Base-by-base conservation (phyloP, 495 filamentous ascomycete genomes). In the Aspergillus campestris region DNA sequence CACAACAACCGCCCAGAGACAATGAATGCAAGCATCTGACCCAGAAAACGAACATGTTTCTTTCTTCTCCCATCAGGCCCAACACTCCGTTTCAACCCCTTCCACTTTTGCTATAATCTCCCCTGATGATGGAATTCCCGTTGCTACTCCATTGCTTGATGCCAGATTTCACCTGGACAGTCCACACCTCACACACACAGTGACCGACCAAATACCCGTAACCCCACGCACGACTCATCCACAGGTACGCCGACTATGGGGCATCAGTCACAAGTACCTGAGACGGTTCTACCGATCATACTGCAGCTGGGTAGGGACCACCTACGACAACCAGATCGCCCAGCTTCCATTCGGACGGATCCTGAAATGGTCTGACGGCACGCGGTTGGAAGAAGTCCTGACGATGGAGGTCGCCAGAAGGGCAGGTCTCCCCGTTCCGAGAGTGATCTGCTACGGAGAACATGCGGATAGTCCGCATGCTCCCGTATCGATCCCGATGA, bases 351-450 rank as follows among this genome's bases (percentile, higher is more conserved):
- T 67, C 33, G 64, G 62, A 7, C 53, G 61, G 11, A 44, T 67
- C 18, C 33, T 67, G 48, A 71, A 73, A 57, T 71, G 66, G 64
- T 60, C 63, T 18, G 58, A 71, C 47, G 49, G 64, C 13, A 71
- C 61, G 7, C 53, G 60, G n/a, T 32, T 68, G 14, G 66, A 69
- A 48, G 67, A 73, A 44, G 65, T 57, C 8, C 39, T 53, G 27
- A 52, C 64, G 28, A 73, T 67, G 59, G 47, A 65, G 50, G 56
- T 69, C 42, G 63, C 61, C 1, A 38, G 53, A 49, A 45, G 56
- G 40, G 64, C 66, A 24, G 66, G 64, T 3, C 56, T 70, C 31
- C 65, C 65, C 30, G 62, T 67, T 18, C 68, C 67, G 0, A 66
- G 57, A 47, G 60, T 68, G 3, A 34, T 73, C n/a, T 53, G 51